phyloP scores from a whole-genome alignment of 1,139 yeast genomes.

The Yamadazyma membranifaciens region DNA sequence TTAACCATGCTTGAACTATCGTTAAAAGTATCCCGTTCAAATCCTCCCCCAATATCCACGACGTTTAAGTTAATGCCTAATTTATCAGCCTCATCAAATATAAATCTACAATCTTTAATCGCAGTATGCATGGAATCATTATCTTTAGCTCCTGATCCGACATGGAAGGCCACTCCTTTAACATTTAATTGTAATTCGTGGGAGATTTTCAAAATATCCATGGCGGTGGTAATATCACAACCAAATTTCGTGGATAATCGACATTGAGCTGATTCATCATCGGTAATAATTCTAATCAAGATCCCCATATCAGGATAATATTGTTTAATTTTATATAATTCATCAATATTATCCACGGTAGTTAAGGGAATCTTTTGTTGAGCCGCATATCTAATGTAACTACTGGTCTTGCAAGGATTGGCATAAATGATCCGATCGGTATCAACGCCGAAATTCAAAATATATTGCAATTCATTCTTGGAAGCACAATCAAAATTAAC shows the following conservation, averaged over 20 bases:
- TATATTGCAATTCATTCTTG: conserved; percentile 71
- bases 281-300: conserved; percentile 81
- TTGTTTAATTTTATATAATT: conserved; percentile 68
- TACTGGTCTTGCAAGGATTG: conserved; percentile 87
- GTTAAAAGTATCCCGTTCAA: conserved; percentile 64
- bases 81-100: conserved; percentile 61
- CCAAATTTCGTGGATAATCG: conserved; percentile 90
- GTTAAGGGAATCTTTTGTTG: conserved; percentile 59
- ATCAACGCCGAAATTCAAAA: conserved; percentile 60
- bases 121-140: conserved; percentile 69
- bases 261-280: conserved; percentile 86
- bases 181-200: conserved; percentile 59
- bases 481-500: conserved; percentile 94
- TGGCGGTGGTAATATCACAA: conserved; percentile 59
- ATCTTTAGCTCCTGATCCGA: conserved; percentile 92
- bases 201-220: conserved; percentile 61
- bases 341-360: conserved; percentile 89
- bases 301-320: conserved; percentile 69
- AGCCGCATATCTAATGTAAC: conserved; percentile 73
- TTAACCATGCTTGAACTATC: conserved; percentile 61
- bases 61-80: conserved; percentile 49
- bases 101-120: conserved; percentile 62
- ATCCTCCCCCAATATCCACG: conserved; percentile 95
- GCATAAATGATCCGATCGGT: conserved; percentile 81
- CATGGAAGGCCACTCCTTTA: conserved; percentile 91